Base-by-base conservation (phyloP, 2,329 filamentous ascomycete genomes). In the Colletotrichum liriopes region DNA sequence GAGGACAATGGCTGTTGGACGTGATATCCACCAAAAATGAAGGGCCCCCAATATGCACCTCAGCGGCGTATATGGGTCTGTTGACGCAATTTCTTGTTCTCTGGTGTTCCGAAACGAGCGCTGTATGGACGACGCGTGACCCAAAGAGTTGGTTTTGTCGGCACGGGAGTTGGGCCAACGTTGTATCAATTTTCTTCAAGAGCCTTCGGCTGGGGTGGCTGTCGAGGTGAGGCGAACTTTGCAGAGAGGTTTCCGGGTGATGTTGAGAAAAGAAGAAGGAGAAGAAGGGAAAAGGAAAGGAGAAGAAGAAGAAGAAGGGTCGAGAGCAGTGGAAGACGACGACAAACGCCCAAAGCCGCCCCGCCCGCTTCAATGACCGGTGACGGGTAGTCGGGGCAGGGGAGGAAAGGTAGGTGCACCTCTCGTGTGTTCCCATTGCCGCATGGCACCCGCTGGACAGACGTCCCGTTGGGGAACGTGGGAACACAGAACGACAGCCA, bases 361-460 rank as follows among this genome's bases (percentile, higher is more conserved):
- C 65, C 69, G 45, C 65, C 43, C 54, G 47, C 41, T 43, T 63
- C 58, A 59, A 47, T 52, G 29, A 58, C 65, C 60, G 45, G 51
- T 62, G 43, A 67, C 52, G 56, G 56, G 56, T 62, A 61, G 23
- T 43, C 64, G 54, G 64, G 63, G 56, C 51, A 67, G 49, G 51
- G 23, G 32, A 54, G 51, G 51, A 14, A 26, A 63, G 56, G 51
- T 51, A 63, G 41, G 51, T 62, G 64, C 68, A 62, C 68, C 58
- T 72, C 58, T 68, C 68, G 51, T 71, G 52, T 54, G 52, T 68
- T 69, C 45, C 23, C 59, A 64, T 69, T 64, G 58, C 59, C 69
- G 52, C 59, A 69, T 69, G 58, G 65, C 69, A 56, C 65, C 58
- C 41, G 37, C 39, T 63, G 52, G 43, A 59, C 65, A 45, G 64